Percentiles rank a stretch among this genome's conserved stretches.
phyloP scores from a whole-genome alignment of 768 basidiomycete genomes.

The Strobilomyces confusus region DNA sequence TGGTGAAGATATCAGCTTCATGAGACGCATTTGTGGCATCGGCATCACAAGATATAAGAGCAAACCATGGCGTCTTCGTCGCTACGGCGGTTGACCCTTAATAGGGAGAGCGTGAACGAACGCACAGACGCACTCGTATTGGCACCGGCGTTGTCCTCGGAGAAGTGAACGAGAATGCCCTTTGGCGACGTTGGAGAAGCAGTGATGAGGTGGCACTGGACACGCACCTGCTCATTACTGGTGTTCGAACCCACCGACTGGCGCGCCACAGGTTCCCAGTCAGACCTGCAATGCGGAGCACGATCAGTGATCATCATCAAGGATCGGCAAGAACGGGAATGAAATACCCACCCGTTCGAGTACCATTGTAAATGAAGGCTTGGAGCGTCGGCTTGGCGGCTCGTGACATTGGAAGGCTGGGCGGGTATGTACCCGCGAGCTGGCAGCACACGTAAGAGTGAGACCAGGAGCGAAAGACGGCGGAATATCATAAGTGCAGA shows the following conservation, averaged over 20 bases:
- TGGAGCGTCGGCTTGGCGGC: slow-evolving; percentile 48
- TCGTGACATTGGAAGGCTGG: slow-evolving; percentile 61
- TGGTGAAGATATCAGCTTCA: slow-evolving; percentile 73
- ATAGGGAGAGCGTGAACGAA: slow-evolving; percentile 17
- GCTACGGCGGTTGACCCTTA: slow-evolving; percentile 37
- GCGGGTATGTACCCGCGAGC: slow-evolving; percentile 66
- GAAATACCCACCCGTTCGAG: slow-evolving; percentile 40
- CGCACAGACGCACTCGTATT: slow-evolving; percentile 47
- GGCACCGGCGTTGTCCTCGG: slow-evolving; percentile 52
- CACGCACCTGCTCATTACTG: slow-evolving; percentile 47
- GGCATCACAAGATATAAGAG: slow-evolving; percentile 76
- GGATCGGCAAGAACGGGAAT: neutral
- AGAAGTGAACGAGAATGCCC: slow-evolving; percentile 85
- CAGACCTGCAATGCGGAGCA: slow-evolving; percentile 40
- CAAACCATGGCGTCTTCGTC: slow-evolving; percentile 87
- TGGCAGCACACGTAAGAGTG: slow-evolving; percentile 1
- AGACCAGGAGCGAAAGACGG: slow-evolving; percentile 3
- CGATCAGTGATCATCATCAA: slow-evolving; percentile 13
- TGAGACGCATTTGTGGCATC: slow-evolving; percentile 65
- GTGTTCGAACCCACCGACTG: slow-evolving; percentile 52
- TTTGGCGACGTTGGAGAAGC: slow-evolving; percentile 23
- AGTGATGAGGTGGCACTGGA: neutral
- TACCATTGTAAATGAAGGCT: slow-evolving; percentile 61
- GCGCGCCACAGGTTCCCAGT: slow-evolving; percentile 53
- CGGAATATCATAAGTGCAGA: slow-evolving; percentile 15